Percentiles rank a stretch among this genome's conserved stretches.
Evolutionary conservation across 2,329 filamentous ascomycete species (phyloP).

Genomic region (Fusarium nodosum): DNA sequence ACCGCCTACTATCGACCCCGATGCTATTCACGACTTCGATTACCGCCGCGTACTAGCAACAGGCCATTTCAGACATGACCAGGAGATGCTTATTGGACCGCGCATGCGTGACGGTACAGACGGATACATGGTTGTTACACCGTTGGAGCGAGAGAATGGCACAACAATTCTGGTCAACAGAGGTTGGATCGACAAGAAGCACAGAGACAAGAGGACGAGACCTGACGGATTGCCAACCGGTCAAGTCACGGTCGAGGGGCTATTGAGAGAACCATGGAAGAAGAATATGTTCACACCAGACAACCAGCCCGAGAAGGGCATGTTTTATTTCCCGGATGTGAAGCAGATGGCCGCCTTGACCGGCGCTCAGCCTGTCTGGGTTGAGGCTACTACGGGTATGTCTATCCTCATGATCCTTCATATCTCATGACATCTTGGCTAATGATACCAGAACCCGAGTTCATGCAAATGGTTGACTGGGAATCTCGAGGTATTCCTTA

Average conservation of each 20-base stretch:
- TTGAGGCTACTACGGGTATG: conserved; percentile 94
- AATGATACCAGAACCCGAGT: conserved; percentile 75
- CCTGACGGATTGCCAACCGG: conserved; percentile 75
- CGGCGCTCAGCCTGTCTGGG: conserved; percentile 90
- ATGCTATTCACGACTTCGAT: conserved; percentile 89
- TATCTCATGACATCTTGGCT: conserved; percentile 12
- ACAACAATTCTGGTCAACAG: conserved; percentile 88
- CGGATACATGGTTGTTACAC: conserved; percentile 92
- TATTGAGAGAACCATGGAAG: conserved; percentile 92
- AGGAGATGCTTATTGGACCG: conserved; percentile 96
- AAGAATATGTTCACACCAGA: conserved; percentile 98
- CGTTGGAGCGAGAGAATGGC: conserved; percentile 78
- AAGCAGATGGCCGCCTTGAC: conserved; percentile 87
- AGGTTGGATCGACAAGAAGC: conserved; percentile 89
- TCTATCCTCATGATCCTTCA: conserved; percentile 29
- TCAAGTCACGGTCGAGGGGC: conserved; percentile 83
- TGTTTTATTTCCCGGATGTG: conserved; percentile 97
- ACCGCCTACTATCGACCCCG: conserved; percentile 84
- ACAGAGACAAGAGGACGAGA: conserved; percentile 74
- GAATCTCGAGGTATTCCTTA: conserved; percentile 88
- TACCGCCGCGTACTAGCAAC: conserved; percentile 85
- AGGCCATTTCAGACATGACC: conserved; percentile 84
- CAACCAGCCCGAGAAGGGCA: conserved; percentile 83
- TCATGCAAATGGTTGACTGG: conserved; percentile 81
- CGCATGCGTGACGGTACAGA: conserved; percentile 89